Percentiles rank a stretch among this genome's conserved stretches.
These are phyloP conservation scores for Ehretia macrophylla DNA, from an alignment of 257 asterid species.

Conservation along the genomic window DNA sequence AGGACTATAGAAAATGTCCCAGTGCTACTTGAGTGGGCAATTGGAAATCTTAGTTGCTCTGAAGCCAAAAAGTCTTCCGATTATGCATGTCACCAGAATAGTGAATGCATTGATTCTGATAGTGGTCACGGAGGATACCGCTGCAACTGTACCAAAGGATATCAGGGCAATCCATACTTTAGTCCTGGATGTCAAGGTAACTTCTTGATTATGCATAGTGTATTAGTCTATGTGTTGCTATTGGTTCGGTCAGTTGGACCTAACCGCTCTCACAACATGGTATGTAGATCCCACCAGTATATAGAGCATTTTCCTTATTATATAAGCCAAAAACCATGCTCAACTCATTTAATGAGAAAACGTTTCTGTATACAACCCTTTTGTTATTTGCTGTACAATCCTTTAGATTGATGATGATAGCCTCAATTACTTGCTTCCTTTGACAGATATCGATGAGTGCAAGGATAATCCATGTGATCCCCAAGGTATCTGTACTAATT, in stretches of 20 bases:
- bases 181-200: constrained; percentile 29
- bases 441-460: constrained; percentile 54
- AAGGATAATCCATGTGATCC: constrained; percentile 33
- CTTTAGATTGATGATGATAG: too few relatives aligned
- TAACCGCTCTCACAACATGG: too few relatives aligned
- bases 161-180: constrained; percentile 55
- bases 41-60: constrained; percentile 40
- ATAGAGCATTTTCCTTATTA: too few relatives aligned
- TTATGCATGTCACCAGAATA: constrained; percentile 33
- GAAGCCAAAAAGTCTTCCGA: constrained; percentile 18
- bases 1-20: constrained; percentile 35
- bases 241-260: too few relatives aligned
- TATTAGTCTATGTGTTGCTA: too few relatives aligned
- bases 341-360: too few relatives aligned
- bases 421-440: background rate
- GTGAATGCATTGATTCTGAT: constrained; percentile 41
- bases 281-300: too few relatives aligned
- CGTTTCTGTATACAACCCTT: too few relatives aligned
- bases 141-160: constrained; percentile 47
- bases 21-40: constrained; percentile 57
- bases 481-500: constrained; percentile 36
- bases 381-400: too few relatives aligned
- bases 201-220: too few relatives aligned
- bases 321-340: too few relatives aligned
- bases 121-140: constrained; percentile 47